These are phyloP conservation scores for Globisporangium middletonii DNA, from an alignment of 352 stramenopile genomes.

Conservation along the genomic window DNA sequence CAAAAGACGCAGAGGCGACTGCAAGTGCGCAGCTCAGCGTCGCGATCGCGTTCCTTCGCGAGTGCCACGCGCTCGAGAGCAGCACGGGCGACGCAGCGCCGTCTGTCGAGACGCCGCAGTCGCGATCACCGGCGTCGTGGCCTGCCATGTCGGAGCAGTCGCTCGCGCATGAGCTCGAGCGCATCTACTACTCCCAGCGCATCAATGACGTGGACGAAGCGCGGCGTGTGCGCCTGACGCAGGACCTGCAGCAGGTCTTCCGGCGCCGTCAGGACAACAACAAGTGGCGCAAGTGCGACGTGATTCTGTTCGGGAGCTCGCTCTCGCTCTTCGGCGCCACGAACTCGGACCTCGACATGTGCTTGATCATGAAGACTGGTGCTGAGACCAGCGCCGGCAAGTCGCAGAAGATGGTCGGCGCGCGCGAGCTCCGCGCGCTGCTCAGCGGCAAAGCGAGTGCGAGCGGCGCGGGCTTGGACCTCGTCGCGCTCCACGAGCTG, in stretches of 20 bases:
- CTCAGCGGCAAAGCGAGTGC: conserved; percentile 21
- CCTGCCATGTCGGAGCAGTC: not conserved
- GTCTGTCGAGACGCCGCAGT: not conserved
- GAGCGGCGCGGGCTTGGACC: conserved; percentile 13
- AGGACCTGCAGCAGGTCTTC: conserved; percentile 39
- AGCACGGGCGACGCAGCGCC: not conserved
- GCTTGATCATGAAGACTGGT: conserved; percentile 29
- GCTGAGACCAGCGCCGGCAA: not conserved
- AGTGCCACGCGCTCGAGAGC: conserved; percentile 10
- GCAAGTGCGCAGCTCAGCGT: conserved; percentile 39
- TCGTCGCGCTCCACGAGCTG: conserved; percentile 33
- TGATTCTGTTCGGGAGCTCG: conserved; percentile 74
- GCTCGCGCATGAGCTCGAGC: conserved; percentile 27
- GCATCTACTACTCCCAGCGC: conserved; percentile 32
- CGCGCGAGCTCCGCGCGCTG: conserved; percentile 36
- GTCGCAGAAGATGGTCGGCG: conserved; percentile 15
- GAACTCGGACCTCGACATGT: conserved; percentile 74
- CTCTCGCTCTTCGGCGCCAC: conserved; percentile 68
- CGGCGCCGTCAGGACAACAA: conserved; percentile 36
- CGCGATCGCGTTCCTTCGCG: conserved; percentile 43
- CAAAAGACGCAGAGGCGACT: not conserved
- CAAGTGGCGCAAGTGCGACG: conserved; percentile 43
- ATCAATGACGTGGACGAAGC: conserved; percentile 45
- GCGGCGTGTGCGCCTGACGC: conserved; percentile 27
- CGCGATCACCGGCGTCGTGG: not conserved